Conservation (phyloP, 331 rosid genomes). For the Malus hybrid region DNA sequence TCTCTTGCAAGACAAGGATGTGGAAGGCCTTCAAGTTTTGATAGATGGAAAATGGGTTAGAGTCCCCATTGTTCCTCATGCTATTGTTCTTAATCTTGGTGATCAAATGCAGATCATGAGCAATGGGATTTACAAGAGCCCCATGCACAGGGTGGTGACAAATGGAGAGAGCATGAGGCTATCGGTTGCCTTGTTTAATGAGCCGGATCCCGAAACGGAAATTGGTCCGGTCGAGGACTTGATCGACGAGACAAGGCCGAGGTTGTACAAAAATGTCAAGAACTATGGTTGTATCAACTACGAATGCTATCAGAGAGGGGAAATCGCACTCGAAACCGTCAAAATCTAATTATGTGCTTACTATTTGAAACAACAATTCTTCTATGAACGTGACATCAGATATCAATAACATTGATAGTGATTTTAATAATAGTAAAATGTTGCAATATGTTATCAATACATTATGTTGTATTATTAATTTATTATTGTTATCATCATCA, state of each 20-base stretch:
- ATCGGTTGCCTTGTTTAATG: constrained; percentile 33
- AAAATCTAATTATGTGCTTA: background rate
- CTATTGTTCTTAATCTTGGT: constrained; percentile 60
- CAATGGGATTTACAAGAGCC: constrained; percentile 41
- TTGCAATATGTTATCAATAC: too few relatives aligned
- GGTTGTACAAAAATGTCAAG: constrained; percentile 24
- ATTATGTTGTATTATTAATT: too few relatives aligned
- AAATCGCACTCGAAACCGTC: constrained; percentile 28
- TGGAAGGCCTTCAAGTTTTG: constrained; percentile 68
- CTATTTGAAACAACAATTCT: too few relatives aligned
- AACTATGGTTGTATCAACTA: constrained; percentile 21
- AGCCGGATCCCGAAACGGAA: constrained; percentile 28
- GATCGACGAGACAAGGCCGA: constrained; percentile 23
- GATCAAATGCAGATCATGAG: constrained; percentile 50
- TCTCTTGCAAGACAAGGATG: constrained; percentile 53
- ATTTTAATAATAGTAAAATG: too few relatives aligned
- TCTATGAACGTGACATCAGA: too few relatives aligned
- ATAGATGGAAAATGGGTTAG: constrained; percentile 54
- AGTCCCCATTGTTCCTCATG: constrained; percentile 45
- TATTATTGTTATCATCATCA: too few relatives aligned
- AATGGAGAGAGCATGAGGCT: constrained; percentile 34
- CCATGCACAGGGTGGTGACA: constrained; percentile 37
- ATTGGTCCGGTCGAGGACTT: constrained; percentile 26
- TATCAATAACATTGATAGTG: too few relatives aligned
- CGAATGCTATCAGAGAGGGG: constrained; percentile 29